These are phyloP conservation scores for Solidago caesia DNA, from an alignment of 129 eudicot genomes.

Conservation along the genomic window DNA sequence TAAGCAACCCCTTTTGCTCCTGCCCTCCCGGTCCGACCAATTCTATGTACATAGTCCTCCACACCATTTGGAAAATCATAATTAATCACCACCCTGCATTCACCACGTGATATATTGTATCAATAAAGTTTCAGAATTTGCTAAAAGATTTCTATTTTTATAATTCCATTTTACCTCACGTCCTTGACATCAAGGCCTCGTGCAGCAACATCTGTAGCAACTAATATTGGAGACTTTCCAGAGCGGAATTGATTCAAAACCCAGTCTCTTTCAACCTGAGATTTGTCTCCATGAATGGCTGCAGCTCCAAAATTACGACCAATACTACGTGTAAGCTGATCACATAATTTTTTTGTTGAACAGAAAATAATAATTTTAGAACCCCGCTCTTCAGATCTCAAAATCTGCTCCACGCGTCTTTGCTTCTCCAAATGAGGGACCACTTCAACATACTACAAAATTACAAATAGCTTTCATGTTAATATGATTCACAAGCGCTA, in stretches of 20 bases:
- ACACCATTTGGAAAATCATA: slow-evolving; percentile 92
- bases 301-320: slow-evolving; percentile 87
- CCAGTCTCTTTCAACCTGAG: slow-evolving; percentile 82
- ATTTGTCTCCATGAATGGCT: slow-evolving; percentile 94
- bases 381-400: slow-evolving; percentile 85
- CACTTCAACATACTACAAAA: slow-evolving; percentile 77
- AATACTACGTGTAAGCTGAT: slow-evolving; percentile 73
- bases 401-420: slow-evolving; percentile 89
- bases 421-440: slow-evolving; percentile 84
- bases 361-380: slow-evolving; percentile 83
- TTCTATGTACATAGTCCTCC: slow-evolving; percentile 94
- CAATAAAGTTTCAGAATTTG: not conserved
- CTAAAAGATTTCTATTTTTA: not conserved
- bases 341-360: slow-evolving; percentile 78
- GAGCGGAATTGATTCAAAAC: slow-evolving; percentile 78
- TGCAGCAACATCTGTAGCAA: slow-evolving; percentile 98
- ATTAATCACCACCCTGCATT: slow-evolving; percentile 79
- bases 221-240: slow-evolving; percentile 75
- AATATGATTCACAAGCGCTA: not conserved
- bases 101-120: not conserved
- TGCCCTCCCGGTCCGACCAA: slow-evolving; percentile 94
- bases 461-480: not conserved
- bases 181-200: slow-evolving; percentile 90
- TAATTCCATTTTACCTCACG: slow-evolving; percentile 52
- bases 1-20: slow-evolving; percentile 92